Evolutionary conservation across 1,139 yeast species (phyloP), one percentile per base, ranked within the genome.

Genomic region (Kurtzmaniella quercitrusa): DNA sequence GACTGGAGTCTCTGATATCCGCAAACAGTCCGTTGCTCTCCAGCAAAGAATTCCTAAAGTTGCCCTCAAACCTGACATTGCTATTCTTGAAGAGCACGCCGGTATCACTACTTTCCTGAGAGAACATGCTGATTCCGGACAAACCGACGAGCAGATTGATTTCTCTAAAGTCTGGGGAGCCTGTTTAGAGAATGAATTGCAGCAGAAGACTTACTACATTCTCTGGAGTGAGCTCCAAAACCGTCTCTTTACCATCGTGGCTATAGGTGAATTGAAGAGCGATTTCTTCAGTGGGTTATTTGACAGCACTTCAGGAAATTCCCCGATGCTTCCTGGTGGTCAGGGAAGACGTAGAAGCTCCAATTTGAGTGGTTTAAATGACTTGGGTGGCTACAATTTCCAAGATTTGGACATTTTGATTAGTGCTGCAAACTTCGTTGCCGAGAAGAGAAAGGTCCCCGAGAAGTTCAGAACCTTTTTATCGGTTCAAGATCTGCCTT

Each of bases 351-450:
- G 73, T 41, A 54, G 73, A 38, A 63, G 69, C 4, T 65, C 72
- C 17, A 68, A 74, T 25, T 65, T 68, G 43, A 59, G 69, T 10
- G 69, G 71, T 2, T 48, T 70, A 37, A 68, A 68, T 50, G 75
- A 70, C 10, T 56, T 69, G 47, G 75, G 73, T 17, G 75, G 73
- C 1, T 59, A 57, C 50, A 70, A 70, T 45, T 70, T 70, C 57
- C 73, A 69, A 46, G 76, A 70, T 49, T 60, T 69, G 47, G 73
- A 68, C 48, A 53, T 70, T 27, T 58, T 71, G 47, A 51, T 71
- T 39, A 52, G 56, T n/a, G 50, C 62, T 2, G 75, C 75, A 3
- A 54, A 64, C 34, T 50, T 57, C 41, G 62, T 63, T 16, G 68
- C 66, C 12, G 53, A 56, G 34, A 56, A 57, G 27, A 51, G 66